A percentile compares a stretch with the other conserved stretches of the same genome.
phyloP scores from a whole-genome alignment of 176 grass and related monocot species.

The Aegilops longissima region DNA sequence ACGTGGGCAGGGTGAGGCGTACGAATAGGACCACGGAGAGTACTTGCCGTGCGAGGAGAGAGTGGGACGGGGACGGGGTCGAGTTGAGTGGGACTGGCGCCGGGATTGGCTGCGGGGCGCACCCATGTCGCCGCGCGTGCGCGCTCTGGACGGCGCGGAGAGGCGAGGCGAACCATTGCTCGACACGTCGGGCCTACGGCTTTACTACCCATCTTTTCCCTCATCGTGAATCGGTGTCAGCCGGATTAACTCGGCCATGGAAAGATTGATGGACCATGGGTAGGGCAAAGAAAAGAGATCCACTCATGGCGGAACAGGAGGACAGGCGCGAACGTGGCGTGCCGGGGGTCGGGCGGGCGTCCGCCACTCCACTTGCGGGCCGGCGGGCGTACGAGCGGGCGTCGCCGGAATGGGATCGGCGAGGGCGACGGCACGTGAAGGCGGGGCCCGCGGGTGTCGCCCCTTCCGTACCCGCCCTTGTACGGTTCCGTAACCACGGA shows the following conservation, averaged over 20 bases:
- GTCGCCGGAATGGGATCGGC: not conserved
- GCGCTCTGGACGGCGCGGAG: too few species aligned
- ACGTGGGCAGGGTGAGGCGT: not conserved
- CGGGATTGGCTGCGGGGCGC: not conserved
- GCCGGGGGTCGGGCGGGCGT: not conserved
- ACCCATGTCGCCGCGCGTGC: too few species aligned
- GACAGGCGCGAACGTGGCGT: not conserved
- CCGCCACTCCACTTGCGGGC: not conserved
- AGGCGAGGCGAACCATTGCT: accelerated
- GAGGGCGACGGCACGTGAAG: slow-evolving; percentile 28
- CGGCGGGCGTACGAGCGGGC: not conserved
- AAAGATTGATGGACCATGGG: not conserved
- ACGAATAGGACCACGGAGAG: slow-evolving; percentile 41
- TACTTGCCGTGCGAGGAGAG: not conserved
- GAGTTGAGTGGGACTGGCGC: not conserved
- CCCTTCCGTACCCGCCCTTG: slow-evolving; percentile 52
- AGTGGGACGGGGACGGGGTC: not conserved
- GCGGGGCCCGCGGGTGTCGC: not conserved
- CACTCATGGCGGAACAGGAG: not conserved
- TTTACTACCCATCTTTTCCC: too few species aligned
- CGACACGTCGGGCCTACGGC: not conserved
- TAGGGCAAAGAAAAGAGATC: too few species aligned
- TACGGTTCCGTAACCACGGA: slow-evolving; percentile 57
- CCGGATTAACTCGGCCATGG: not conserved
- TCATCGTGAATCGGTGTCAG: too few species aligned